phyloP scores from a whole-genome alignment of 179 eudicot genomes.

The Silene coronaria region DNA sequence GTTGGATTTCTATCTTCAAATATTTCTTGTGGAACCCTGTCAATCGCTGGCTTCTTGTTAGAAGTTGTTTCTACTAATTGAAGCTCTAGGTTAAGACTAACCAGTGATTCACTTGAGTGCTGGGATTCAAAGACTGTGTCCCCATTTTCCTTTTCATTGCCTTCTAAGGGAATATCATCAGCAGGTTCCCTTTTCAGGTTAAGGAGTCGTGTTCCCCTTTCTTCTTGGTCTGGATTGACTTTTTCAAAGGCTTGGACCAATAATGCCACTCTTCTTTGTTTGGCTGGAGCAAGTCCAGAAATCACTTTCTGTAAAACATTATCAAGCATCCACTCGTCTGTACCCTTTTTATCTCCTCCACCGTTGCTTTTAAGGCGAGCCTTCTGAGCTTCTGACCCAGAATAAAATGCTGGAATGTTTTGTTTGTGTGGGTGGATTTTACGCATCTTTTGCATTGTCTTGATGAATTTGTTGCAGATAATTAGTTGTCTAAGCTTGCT shows the following conservation, averaged over 20 bases:
- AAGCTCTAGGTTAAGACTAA: constrained; percentile 4
- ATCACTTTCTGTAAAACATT: constrained; percentile 62
- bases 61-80: constrained; percentile 13
- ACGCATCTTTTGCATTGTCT: constrained; percentile 55
- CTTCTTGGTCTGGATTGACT: constrained; percentile 32
- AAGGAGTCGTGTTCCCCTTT: constrained; percentile 27
- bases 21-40: constrained; percentile 22
- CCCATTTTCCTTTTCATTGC: constrained; percentile 13
- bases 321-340: constrained; percentile 81
- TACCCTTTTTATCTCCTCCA: constrained; percentile 37
- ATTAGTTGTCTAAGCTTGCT: constrained; percentile 60
- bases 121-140: constrained; percentile 6
- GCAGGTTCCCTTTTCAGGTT: constrained; percentile 7
- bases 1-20: constrained; percentile 13
- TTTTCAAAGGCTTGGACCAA: constrained; percentile 67
- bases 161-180: constrained; percentile 13
- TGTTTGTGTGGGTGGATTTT: constrained; percentile 40
- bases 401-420: constrained; percentile 18
- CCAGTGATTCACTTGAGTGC: background rate
- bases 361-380: constrained; percentile 40
- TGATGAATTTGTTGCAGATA: constrained; percentile 58
- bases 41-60: constrained; percentile 18
- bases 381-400: constrained; percentile 40
- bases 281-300: constrained; percentile 61
- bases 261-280: constrained; percentile 68